Base-by-base conservation (phyloP, 768 basidiomycete species). In the Leucogyrophana mollusca region DNA sequence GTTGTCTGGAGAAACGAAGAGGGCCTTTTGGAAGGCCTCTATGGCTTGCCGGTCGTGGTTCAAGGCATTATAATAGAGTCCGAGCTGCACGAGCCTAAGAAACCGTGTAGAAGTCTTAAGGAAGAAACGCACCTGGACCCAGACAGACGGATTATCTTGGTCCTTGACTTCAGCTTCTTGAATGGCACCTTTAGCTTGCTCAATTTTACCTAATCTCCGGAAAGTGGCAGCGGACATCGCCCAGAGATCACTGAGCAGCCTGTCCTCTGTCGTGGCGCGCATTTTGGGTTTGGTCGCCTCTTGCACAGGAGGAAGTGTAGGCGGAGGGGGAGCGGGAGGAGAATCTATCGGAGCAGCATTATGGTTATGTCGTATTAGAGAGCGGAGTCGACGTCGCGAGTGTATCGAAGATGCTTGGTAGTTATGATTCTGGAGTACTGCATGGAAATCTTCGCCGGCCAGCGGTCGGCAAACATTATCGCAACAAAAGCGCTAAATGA, bases 151-250 rank as follows among this genome's bases (percentile, higher is more conserved):
- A 62, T 95, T 94, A 20, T 79, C 77, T 53, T 90, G 86, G 60
- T 95, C 91, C 53, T 80, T 76, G 3, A 87, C 83, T 62, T 99
- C 95, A 0, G 95, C 96, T 66, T 99, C 95, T 60, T 93, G 91
- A 36, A 98, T 93, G 2, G 95, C 86, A 9, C 83, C 94, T 41
- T 83, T 82, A 1, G 90, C 85, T 56, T 97, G 91, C 48, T 96
- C 94, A 44, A 90, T 78, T 69, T 93, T 93, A 9, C 90, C 90
- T 45, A 88, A 70, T 49, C 96, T 72, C 37, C 96, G 75, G 71
- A 97, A 98, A 0, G 91, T 96, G 13, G 96, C 93, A 1, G 95
- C 91, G 6, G 87, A 89, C 78, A 92, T 90, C 4, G 96, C 68
- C 96, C 96, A 99, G 6, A 97, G 68, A 55, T 92, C 83, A 47